phyloP scores from a whole-genome alignment of 2,329 filamentous ascomycete genomes.

The Colletotrichum sp. region DNA sequence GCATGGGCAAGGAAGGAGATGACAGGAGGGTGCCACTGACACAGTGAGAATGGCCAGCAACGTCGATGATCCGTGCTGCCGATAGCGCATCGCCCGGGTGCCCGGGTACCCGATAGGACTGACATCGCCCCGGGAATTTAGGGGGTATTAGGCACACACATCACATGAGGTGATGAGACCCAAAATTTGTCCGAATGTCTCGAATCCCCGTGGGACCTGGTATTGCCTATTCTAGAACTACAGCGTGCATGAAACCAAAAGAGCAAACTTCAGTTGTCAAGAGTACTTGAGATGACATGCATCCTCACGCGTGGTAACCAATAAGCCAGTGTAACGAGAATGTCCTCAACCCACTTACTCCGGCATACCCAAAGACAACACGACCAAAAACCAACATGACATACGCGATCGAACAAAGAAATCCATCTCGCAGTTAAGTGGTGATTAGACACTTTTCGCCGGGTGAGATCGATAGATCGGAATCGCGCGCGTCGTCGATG shows the following conservation, averaged over 20 bases:
- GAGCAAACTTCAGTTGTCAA: neutral
- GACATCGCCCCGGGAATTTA: neutral
- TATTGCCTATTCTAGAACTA: neutral
- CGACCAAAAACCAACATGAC: accelerated
- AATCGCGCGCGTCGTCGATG: neutral
- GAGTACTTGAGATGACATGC: neutral
- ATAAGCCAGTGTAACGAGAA: neutral
- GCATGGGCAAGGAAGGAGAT: neutral
- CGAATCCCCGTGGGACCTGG: neutral
- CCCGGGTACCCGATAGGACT: neutral
- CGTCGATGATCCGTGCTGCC: neutral
- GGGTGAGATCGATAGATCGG: neutral
- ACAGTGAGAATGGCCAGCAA: neutral
- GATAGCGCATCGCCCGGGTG: neutral
- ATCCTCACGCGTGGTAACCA: neutral
- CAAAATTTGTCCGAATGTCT: neutral
- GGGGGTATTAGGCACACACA: neutral
- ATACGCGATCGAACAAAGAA: neutral
- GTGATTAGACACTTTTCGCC: neutral
- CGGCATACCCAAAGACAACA: neutral
- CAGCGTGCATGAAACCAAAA: neutral
- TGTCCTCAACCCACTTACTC: neutral
- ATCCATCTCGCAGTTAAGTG: neutral
- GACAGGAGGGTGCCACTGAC: neutral
- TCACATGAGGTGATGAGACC: neutral